A percentile compares a stretch with the other conserved stretches of the same genome.
These are phyloP conservation scores for Cucumis hystrix DNA, from an alignment of 306 rosid species.

Conservation along the genomic window DNA sequence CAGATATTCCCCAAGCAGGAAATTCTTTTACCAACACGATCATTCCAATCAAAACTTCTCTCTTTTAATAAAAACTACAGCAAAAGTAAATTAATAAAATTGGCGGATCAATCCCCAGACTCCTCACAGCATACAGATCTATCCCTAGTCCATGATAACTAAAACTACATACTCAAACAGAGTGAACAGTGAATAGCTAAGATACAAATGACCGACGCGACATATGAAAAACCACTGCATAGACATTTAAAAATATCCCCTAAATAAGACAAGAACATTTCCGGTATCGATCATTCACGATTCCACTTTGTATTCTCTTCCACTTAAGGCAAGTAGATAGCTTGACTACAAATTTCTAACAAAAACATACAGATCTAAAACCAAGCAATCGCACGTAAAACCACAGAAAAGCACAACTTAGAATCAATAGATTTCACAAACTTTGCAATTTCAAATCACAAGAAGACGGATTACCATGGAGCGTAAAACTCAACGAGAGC, in stretches of 20 bases:
- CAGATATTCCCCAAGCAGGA: neutral
- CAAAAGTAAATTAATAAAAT: neutral
- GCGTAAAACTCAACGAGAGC: conserved; percentile 91
- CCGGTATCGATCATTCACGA: neutral
- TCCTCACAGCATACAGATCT: conserved; percentile 1
- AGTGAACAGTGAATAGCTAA: neutral
- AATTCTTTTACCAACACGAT: neutral
- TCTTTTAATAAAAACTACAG: neutral
- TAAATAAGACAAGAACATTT: neutral
- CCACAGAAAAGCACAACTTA: neutral
- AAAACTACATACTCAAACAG: neutral
- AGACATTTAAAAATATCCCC: neutral
- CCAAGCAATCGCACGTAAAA: neutral
- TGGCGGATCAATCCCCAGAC: neutral
- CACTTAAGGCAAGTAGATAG: neutral
- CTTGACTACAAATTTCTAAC: neutral
- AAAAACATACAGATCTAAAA: neutral
- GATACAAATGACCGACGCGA: neutral
- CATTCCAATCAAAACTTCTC: neutral
- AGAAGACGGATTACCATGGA: conserved; percentile 47
- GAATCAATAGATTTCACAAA: neutral
- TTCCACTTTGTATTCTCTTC: neutral
- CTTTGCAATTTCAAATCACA: neutral
- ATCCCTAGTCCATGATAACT: neutral
- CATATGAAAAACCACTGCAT: neutral